phyloP scores from a whole-genome alignment of 371 early-diverging fungal genomes.

The Gilbertella persicaria region DNA sequence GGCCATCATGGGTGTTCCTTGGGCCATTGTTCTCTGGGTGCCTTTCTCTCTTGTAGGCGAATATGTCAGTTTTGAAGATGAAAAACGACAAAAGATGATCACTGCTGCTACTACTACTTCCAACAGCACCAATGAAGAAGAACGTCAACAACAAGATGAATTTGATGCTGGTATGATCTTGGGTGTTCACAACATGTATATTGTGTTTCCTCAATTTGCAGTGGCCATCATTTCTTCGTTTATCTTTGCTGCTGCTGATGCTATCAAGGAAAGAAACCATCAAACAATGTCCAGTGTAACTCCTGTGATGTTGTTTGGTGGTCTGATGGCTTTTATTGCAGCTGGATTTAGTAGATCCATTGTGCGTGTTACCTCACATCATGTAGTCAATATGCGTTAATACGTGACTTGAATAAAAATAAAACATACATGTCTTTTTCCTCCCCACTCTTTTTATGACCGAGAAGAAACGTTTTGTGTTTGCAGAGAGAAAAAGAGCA shows the following conservation, averaged over 20 bases:
- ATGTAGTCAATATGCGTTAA: neutral
- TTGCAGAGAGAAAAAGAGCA: slow-evolving; percentile 56
- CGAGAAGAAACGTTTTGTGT: slow-evolving; percentile 52
- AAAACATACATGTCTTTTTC: neutral
- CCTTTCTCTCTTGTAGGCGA: slow-evolving; percentile 80
- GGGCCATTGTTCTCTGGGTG: slow-evolving; percentile 76
- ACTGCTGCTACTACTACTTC: neutral
- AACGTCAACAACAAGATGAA: slow-evolving; percentile 39
- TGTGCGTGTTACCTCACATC: slow-evolving; percentile 30
- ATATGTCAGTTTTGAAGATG: slow-evolving; percentile 52
- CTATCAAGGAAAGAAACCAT: slow-evolving; percentile 16
- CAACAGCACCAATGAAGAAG: slow-evolving; percentile 4
- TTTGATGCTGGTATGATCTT: slow-evolving; percentile 72
- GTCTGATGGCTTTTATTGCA: slow-evolving; percentile 64
- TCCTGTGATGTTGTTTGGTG: slow-evolving; percentile 63
- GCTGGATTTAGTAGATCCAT: slow-evolving; percentile 54
- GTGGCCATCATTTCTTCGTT: slow-evolving; percentile 58
- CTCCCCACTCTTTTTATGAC: slow-evolving; percentile 23
- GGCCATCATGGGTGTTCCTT: slow-evolving; percentile 66
- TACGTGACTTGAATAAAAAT: neutral
- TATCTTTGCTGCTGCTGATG: slow-evolving; percentile 52
- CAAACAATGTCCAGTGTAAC: slow-evolving; percentile 44
- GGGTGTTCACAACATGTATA: slow-evolving; percentile 84
- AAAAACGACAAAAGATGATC: slow-evolving; percentile 17
- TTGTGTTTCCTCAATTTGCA: slow-evolving; percentile 79